Conservation (phyloP, 2,329 filamentous ascomycete species). For the Trichoderma hamatum region DNA sequence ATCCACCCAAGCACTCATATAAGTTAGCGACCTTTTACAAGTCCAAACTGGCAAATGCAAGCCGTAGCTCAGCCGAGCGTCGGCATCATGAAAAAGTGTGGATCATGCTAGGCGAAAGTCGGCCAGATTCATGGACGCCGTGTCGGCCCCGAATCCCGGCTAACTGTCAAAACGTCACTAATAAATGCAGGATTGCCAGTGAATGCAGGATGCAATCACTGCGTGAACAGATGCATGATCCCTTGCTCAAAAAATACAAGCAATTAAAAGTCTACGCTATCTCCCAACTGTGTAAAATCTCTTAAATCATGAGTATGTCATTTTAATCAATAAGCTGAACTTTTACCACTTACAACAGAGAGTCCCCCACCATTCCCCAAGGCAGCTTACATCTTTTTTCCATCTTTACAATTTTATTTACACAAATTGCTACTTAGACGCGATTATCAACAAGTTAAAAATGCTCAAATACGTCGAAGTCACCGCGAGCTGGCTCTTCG, state of each 20-base stretch:
- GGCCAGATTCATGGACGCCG: background rate
- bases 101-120: background rate
- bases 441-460: background rate
- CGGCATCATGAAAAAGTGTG: background rate
- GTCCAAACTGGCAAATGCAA: background rate
- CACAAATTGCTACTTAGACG: background rate
- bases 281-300: background rate
- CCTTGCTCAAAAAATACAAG: background rate
- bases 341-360: background rate
- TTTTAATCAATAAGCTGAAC: background rate
- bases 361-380: background rate
- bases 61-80: background rate
- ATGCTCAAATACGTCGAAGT: constrained; percentile 42
- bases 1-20: background rate
- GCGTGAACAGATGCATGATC: background rate
- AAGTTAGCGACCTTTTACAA: background rate
- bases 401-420: background rate
- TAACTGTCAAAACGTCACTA: background rate
- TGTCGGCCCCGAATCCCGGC: constrained; percentile 1
- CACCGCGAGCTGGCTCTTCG: constrained; percentile 45
- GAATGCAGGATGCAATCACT: constrained; percentile 1
- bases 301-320: background rate
- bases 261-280: background rate
- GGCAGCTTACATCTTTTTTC: background rate
- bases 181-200: constrained; percentile 9